Evolutionary conservation across 345 rosid species (phyloP).

Genomic region (Linum tenue): DNA sequence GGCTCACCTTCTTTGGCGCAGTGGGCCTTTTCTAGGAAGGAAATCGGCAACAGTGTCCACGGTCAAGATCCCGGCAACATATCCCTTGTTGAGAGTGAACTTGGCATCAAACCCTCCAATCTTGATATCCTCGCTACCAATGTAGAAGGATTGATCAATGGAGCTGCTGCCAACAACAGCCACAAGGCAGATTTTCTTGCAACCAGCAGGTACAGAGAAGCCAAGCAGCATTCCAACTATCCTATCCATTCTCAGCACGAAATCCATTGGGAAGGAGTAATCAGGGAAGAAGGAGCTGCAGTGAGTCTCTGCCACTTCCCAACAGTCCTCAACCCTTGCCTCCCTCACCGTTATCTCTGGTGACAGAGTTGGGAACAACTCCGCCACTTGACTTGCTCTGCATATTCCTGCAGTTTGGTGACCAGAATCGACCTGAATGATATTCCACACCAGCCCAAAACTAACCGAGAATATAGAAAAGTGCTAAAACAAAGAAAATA

Average conservation of each 20-base stretch:
- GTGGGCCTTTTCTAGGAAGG: conserved; percentile 82
- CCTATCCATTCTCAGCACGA: conserved; percentile 68
- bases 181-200: conserved; percentile 68
- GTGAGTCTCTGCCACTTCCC: conserved; percentile 98
- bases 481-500: too few species aligned
- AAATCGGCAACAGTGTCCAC: conserved; percentile 80
- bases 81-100: conserved; percentile 52
- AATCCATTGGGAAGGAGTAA: conserved; percentile 74
- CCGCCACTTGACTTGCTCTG: conserved; percentile 73
- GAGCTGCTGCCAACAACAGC: conserved; percentile 59
- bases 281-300: conserved; percentile 86
- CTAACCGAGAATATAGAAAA: neutral
- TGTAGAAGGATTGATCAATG: conserved; percentile 32
- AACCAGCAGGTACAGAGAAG: conserved; percentile 56
- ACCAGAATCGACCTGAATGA: conserved; percentile 5
- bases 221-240: conserved; percentile 69
- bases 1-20: conserved; percentile 59
- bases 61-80: conserved; percentile 84
- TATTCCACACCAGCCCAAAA: neutral
- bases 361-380: conserved; percentile 54
- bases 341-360: conserved; percentile 84
- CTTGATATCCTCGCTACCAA: conserved; percentile 62
- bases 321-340: conserved; percentile 84
- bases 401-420: conserved; percentile 38
- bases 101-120: conserved; percentile 64